Percentiles rank a stretch among this genome's conserved stretches.
phyloP scores from a whole-genome alignment of 768 basidiomycete genomes.

The Lyophyllum atratum region DNA sequence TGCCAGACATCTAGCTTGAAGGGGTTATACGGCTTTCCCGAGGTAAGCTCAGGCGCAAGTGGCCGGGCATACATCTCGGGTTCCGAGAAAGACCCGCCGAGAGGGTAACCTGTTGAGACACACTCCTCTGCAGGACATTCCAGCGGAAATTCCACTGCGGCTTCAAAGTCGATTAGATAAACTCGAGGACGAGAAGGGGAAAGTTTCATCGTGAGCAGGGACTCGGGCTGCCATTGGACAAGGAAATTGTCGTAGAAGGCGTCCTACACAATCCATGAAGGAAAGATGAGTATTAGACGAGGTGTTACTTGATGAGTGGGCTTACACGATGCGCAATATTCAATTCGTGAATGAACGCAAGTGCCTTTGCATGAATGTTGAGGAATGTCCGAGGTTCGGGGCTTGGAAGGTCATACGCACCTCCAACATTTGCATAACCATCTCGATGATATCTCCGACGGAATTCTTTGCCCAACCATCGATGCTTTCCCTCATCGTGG shows the following conservation, averaged over 20 bases:
- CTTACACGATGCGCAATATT: not conserved
- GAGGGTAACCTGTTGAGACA: constrained; percentile 17
- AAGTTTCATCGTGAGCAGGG: constrained; percentile 10
- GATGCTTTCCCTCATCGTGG: constrained; percentile 7
- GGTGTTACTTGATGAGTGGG: not conserved
- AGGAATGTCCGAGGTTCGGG: not conserved
- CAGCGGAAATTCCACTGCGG: constrained; percentile 26
- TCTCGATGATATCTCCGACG: constrained; percentile 29
- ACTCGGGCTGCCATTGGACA: constrained; percentile 32
- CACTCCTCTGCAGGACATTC: constrained; percentile 17
- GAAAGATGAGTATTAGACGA: not conserved
- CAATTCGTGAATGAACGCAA: not conserved
- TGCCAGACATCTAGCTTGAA: constrained; percentile 12
- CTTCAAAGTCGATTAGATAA: constrained; percentile 31
- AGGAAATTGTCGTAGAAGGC: constrained; percentile 32
- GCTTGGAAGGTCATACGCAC: not conserved
- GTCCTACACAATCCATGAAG: constrained; percentile 17
- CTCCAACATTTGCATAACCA: constrained; percentile 26
- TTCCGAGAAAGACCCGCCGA: constrained; percentile 18
- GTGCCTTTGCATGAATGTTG: not conserved
- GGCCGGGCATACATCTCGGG: constrained; percentile 21
- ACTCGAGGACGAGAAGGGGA: not conserved
- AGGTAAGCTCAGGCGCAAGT: constrained; percentile 22
- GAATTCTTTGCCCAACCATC: constrained; percentile 28
- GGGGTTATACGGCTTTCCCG: constrained; percentile 1